Evolutionary conservation across 1,139 yeast species (phyloP).

Genomic region (Dujonia santamariae): DNA sequence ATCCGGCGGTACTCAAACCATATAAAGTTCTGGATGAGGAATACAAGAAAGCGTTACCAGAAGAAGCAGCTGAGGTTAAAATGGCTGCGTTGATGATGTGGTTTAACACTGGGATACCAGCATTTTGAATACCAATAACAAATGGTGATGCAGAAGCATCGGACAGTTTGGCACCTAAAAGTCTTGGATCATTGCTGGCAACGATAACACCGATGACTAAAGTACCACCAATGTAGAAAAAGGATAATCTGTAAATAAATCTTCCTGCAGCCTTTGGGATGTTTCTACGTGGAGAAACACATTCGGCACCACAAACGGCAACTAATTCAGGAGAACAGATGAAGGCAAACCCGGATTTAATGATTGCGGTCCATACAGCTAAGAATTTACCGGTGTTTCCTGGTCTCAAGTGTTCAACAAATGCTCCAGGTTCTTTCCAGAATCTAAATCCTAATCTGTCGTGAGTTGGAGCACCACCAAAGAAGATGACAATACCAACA

Average conservation of each 20-base stretch:
- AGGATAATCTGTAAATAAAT: constrained; percentile 45
- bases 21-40: constrained; percentile 68
- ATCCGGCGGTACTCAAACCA: constrained; percentile 59
- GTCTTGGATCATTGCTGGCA: constrained; percentile 27
- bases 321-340: constrained; percentile 41
- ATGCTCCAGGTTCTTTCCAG: constrained; percentile 63
- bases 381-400: constrained; percentile 60
- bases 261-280: constrained; percentile 46
- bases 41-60: constrained; percentile 71
- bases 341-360: constrained; percentile 40
- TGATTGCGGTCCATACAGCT: constrained; percentile 38
- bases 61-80: constrained; percentile 65
- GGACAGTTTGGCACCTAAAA: constrained; percentile 31
- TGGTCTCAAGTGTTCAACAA: constrained; percentile 37
- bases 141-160: constrained; percentile 52
- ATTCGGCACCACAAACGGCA: constrained; percentile 41
- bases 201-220: constrained; percentile 48
- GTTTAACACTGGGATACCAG: constrained; percentile 58
- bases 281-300: constrained; percentile 42
- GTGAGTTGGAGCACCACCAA: constrained; percentile 56
- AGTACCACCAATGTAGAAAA: constrained; percentile 47
- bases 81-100: constrained; percentile 69
- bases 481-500: constrained; percentile 41
- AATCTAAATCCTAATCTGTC: constrained; percentile 61
- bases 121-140: constrained; percentile 52